Percentiles rank a stretch among this genome's conserved stretches.
Evolutionary conservation across 805 yeast genomes (phyloP).

Genomic region (Hanseniaspora occidentalis): DNA sequence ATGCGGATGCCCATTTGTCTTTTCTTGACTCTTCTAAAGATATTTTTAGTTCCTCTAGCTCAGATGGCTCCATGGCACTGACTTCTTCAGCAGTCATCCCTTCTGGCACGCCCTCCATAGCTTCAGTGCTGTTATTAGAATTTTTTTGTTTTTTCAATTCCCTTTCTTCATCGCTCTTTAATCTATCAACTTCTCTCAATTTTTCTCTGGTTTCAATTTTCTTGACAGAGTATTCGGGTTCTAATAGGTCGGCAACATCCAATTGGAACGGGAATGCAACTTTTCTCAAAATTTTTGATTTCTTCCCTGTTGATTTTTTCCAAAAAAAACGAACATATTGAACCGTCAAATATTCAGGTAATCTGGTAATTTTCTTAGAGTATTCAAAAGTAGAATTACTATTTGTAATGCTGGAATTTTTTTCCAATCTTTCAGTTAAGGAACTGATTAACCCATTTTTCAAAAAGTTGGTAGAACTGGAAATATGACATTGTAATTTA

Average conservation of each 20-base stretch:
- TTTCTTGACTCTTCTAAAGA: slow-evolving; percentile 31
- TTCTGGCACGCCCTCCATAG: slow-evolving; percentile 11
- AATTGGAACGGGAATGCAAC: slow-evolving; percentile 91
- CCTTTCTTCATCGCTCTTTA: slow-evolving; percentile 55
- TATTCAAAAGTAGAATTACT: slow-evolving; percentile 62
- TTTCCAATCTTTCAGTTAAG: slow-evolving; percentile 64
- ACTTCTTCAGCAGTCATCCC: slow-evolving; percentile 10
- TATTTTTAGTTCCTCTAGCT: slow-evolving; percentile 42
- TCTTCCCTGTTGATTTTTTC: slow-evolving; percentile 83
- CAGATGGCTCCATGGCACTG: slow-evolving; percentile 32
- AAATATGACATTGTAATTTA: slow-evolving; percentile 84
- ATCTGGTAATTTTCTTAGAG: slow-evolving; percentile 44
- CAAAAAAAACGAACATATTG: slow-evolving; percentile 93
- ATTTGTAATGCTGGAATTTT: slow-evolving; percentile 57
- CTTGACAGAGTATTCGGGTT: slow-evolving; percentile 56
- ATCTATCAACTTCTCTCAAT: slow-evolving; percentile 63
- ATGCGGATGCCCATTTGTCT: slow-evolving; percentile 39
- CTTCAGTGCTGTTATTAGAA: slow-evolving; percentile 8
- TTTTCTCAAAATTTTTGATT: slow-evolving; percentile 86
- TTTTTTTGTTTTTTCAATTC: slow-evolving; percentile 50
- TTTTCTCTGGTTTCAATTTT: slow-evolving; percentile 67
- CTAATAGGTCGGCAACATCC: slow-evolving; percentile 77
- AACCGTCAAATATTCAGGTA: slow-evolving; percentile 81
- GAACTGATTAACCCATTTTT: slow-evolving; percentile 73
- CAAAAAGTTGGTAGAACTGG: slow-evolving; percentile 72